Evolutionary conservation across 2,329 filamentous ascomycete species (phyloP).

Genomic region (Talaromyces sp.): DNA sequence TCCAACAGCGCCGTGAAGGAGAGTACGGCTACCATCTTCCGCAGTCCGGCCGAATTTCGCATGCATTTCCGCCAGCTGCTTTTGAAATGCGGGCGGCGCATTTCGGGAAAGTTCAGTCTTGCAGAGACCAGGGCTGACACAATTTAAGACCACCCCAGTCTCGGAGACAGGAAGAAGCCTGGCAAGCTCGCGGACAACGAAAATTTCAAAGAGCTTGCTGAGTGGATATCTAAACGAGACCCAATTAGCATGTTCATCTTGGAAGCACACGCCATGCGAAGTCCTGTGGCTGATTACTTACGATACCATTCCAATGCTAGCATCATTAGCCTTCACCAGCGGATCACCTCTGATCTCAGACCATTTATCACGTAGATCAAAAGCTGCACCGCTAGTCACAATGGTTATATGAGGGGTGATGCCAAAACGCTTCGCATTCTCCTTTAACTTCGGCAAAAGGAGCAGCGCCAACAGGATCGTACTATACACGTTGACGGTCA

Average conservation of each 20-base stretch:
- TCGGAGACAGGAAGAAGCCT: constrained; percentile 23
- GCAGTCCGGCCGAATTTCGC: constrained; percentile 25
- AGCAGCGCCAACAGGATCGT: constrained; percentile 27
- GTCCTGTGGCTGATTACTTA: neutral
- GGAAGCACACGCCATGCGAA: neutral
- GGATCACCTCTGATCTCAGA: constrained; percentile 24
- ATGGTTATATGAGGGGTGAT: constrained; percentile 22
- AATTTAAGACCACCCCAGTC: constrained; percentile 32
- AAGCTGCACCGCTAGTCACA: constrained; percentile 24
- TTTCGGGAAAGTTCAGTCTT: constrained; percentile 26
- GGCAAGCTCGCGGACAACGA: constrained; percentile 30
- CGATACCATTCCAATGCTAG: constrained; percentile 19
- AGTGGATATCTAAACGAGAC: constrained; percentile 28
- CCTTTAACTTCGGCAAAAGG: constrained; percentile 26
- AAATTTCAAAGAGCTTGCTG: constrained; percentile 35
- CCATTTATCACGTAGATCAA: constrained; percentile 20
- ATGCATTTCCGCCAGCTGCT: constrained; percentile 24
- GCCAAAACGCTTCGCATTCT: constrained; percentile 20
- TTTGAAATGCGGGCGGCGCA: constrained; percentile 25
- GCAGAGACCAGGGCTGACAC: constrained; percentile 31
- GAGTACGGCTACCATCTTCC: constrained; percentile 31
- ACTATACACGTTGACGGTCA: constrained; percentile 29
- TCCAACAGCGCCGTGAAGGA: constrained; percentile 29
- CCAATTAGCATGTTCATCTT: neutral
- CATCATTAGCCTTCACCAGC: constrained; percentile 21